Conservation (phyloP, 2,329 filamentous ascomycete genomes). For the Paecilomyces dactylethromorphus region DNA sequence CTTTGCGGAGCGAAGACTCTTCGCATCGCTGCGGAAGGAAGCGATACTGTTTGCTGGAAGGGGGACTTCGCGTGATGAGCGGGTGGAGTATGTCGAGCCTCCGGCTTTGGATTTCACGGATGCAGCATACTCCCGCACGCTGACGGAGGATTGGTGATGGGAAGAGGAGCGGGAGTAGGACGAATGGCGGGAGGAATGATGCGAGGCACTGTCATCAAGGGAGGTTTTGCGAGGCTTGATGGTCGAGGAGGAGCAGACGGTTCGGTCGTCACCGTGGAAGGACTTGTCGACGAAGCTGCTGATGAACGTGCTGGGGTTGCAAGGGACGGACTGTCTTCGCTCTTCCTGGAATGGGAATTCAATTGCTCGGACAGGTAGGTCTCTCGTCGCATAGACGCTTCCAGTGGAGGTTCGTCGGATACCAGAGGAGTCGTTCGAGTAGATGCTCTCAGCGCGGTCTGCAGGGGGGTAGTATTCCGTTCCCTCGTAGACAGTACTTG, state of each 20-base stretch:
- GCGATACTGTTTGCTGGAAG: slow-evolving; percentile 18
- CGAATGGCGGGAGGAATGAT: slow-evolving; percentile 7
- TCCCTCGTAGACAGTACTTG: slow-evolving; percentile 35
- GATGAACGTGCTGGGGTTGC: slow-evolving; percentile 34
- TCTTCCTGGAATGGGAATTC: slow-evolving; percentile 27
- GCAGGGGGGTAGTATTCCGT: slow-evolving; percentile 22
- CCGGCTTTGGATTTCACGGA: slow-evolving; percentile 11
- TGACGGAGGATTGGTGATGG: slow-evolving; percentile 2
- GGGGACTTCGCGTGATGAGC: slow-evolving; percentile 29
- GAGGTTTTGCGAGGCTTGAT: slow-evolving; percentile 20
- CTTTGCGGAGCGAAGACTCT: slow-evolving; percentile 7
- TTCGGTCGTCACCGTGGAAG: slow-evolving; percentile 18
- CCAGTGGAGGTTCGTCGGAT: slow-evolving; percentile 30
- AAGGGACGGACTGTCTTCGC: slow-evolving; percentile 17
- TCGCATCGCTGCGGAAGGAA: slow-evolving; percentile 16
- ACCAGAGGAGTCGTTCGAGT: slow-evolving; percentile 17
- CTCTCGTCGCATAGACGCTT: slow-evolving; percentile 28
- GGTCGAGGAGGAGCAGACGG: slow-evolving; percentile 30
- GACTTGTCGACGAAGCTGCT: slow-evolving; percentile 34
- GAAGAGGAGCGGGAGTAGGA: slow-evolving; percentile 1
- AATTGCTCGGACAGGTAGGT: slow-evolving; percentile 33
- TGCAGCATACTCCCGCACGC: not conserved
- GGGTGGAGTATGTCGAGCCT: slow-evolving; percentile 24
- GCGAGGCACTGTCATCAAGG: not conserved
- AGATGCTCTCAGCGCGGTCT: slow-evolving; percentile 12